These are phyloP conservation scores for Colletotrichum graminicola DNA, from an alignment of 2,329 filamentous ascomycete genomes.

Conservation along the genomic window DNA sequence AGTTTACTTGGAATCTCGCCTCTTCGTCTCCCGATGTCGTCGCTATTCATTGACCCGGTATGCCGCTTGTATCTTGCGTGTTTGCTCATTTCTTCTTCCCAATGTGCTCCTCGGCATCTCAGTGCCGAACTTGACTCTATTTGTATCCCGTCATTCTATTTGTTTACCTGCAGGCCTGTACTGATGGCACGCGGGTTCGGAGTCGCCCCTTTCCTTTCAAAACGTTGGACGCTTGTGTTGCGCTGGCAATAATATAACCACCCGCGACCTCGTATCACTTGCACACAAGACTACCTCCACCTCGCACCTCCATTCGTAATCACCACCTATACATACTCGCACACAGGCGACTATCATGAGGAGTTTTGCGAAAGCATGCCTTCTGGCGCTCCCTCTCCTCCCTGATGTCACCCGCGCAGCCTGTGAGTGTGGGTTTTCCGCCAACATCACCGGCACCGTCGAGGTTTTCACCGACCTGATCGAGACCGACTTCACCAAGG, in stretches of 20 bases:
- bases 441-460: constrained; percentile 59
- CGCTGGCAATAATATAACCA: constrained; percentile 22
- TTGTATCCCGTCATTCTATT: constrained; percentile 17
- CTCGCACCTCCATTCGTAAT: not conserved
- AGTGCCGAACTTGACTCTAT: not conserved
- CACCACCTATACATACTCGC: not conserved
- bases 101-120: not conserved
- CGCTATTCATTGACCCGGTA: not conserved
- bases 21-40: not conserved
- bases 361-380: not conserved
- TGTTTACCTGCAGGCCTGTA: constrained; percentile 21
- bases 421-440: constrained; percentile 80
- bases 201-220: constrained; percentile 12
- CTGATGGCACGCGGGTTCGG: constrained; percentile 11
- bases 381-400: constrained; percentile 39
- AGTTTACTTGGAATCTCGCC: not conserved
- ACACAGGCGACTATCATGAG: constrained; percentile 16
- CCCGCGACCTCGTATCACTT: not conserved
- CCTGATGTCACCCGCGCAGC: constrained; percentile 45
- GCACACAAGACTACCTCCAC: not conserved
- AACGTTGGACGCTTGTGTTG: constrained; percentile 17
- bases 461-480: constrained; percentile 75
- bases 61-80: not conserved
- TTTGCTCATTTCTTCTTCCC: not conserved
- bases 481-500: constrained; percentile 78